Evolutionary conservation across 306 rosid genomes (phyloP).

Genomic region (Lathyrus aphaca): DNA sequence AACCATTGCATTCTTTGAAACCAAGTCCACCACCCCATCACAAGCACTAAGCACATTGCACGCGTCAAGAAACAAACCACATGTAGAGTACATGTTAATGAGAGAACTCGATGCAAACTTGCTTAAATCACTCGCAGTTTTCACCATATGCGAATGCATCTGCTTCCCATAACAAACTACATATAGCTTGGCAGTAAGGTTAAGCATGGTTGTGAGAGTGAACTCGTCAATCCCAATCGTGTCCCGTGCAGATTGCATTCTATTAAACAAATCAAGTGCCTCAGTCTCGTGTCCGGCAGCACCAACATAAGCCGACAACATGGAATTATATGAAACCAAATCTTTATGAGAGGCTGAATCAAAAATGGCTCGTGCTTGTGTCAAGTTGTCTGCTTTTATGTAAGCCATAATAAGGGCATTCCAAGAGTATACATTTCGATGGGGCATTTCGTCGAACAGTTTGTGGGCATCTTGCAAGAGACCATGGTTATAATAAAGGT

Average conservation of each 20-base stretch:
- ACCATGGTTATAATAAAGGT: slow-evolving; percentile 49
- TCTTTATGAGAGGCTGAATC: slow-evolving; percentile 56
- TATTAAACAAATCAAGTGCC: slow-evolving; percentile 61
- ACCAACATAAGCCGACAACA: slow-evolving; percentile 63
- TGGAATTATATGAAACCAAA: slow-evolving; percentile 72
- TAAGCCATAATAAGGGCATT: slow-evolving; percentile 65
- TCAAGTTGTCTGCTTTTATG: slow-evolving; percentile 60
- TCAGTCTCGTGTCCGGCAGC: slow-evolving; percentile 51
- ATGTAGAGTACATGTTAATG: slow-evolving; percentile 78
- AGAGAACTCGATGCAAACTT: slow-evolving; percentile 64
- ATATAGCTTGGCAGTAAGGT: slow-evolving; percentile 59
- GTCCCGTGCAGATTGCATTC: slow-evolving; percentile 56
- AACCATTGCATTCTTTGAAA: slow-evolving; percentile 77
- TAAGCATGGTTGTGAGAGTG: slow-evolving; percentile 66
- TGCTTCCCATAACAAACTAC: slow-evolving; percentile 59
- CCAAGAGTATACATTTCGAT: slow-evolving; percentile 72
- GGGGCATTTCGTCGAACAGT: slow-evolving; percentile 75
- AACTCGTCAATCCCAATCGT: slow-evolving; percentile 60
- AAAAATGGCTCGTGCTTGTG: slow-evolving; percentile 56
- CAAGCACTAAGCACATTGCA: slow-evolving; percentile 46
- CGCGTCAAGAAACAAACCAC: slow-evolving; percentile 65
- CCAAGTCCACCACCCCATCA: slow-evolving; percentile 52
- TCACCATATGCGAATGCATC: slow-evolving; percentile 77
- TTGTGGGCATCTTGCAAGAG: slow-evolving; percentile 54
- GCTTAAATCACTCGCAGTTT: slow-evolving; percentile 61